A percentile compares a stretch with the other conserved stretches of the same genome.
These are phyloP conservation scores for Tylopilus sp. DNA, from an alignment of 1,284 basidiomycete species.

Conservation along the genomic window DNA sequence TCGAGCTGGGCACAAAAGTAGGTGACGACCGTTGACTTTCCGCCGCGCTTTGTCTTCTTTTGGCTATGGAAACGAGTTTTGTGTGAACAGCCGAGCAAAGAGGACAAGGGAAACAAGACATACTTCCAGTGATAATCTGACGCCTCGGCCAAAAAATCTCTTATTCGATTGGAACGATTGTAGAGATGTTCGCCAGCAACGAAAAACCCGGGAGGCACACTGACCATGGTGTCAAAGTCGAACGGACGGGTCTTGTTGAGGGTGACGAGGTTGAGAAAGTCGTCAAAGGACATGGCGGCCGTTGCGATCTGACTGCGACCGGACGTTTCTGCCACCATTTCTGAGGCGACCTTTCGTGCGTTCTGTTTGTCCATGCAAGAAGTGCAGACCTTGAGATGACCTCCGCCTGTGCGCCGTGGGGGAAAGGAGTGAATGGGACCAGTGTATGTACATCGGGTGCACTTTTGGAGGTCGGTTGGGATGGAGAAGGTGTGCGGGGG, in stretches of 20 bases:
- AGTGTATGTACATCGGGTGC: conserved; percentile 43
- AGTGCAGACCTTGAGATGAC: conserved; percentile 44
- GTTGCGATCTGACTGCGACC: conserved; percentile 47
- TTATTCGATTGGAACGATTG: conserved; percentile 47
- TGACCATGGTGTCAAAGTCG: conserved; percentile 49
- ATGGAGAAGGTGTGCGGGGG: conserved; percentile 34
- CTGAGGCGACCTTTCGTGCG: conserved; percentile 45
- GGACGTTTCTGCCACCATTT: conserved; percentile 41
- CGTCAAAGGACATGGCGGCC: conserved; percentile 45
- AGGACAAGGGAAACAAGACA: conserved; percentile 12
- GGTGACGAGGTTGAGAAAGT: conserved; percentile 44
- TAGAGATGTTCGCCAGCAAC: conserved; percentile 45
- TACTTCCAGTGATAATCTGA: conserved; percentile 49
- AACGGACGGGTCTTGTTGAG: conserved; percentile 43
- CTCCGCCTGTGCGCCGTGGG: conserved; percentile 41
- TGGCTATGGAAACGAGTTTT: conserved; percentile 25
- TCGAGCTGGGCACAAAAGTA: conserved; percentile 49
- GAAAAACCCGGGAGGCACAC: conserved; percentile 42
- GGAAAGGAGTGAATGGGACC: conserved; percentile 40
- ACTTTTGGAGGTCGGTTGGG: conserved; percentile 37
- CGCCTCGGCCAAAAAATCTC: conserved; percentile 46
- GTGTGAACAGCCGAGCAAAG: conserved; percentile 3
- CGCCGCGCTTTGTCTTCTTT: conserved; percentile 48
- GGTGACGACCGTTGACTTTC: conserved; percentile 46
- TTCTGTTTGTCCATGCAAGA: conserved; percentile 47